A percentile compares a stretch with the other conserved stretches of the same genome.
These are phyloP conservation scores for Fusarium pseudocircinatum DNA, from an alignment of 2,329 filamentous ascomycete genomes.

Conservation along the genomic window DNA sequence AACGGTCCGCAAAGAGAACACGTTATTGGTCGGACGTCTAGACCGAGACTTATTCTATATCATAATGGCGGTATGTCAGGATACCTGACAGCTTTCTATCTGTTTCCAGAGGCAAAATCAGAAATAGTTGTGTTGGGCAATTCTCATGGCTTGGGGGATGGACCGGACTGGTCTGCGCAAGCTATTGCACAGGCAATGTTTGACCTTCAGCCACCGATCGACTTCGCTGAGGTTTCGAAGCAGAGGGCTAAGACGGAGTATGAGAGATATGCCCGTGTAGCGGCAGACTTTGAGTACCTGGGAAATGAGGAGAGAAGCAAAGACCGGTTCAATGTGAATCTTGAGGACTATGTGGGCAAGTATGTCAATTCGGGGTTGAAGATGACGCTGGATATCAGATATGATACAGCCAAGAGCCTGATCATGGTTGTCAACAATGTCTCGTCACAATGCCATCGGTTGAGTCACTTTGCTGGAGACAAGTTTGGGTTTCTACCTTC, in stretches of 20 bases:
- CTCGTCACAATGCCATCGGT: neutral
- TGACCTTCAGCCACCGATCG: neutral
- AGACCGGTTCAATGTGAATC: accelerated
- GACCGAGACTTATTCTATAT: neutral
- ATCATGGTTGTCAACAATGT: neutral
- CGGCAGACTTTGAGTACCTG: neutral
- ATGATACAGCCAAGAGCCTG: neutral
- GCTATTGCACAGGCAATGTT: neutral
- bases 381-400: neutral
- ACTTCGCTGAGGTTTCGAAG: neutral
- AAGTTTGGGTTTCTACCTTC: neutral
- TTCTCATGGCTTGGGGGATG: neutral
- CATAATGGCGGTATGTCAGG: neutral
- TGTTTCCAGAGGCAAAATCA: neutral
- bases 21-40: accelerated
- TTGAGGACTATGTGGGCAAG: neutral
- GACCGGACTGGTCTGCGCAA: neutral
- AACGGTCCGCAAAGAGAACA: neutral
- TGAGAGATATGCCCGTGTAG: neutral
- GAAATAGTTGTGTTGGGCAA: neutral
- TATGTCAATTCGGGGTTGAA: neutral
- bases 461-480: neutral
- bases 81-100: neutral
- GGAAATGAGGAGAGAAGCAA: neutral
- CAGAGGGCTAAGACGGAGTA: neutral